These are phyloP conservation scores for Dictyostelium capitatum DNA, from an alignment of 78 protist genomes.

Conservation along the genomic window DNA sequence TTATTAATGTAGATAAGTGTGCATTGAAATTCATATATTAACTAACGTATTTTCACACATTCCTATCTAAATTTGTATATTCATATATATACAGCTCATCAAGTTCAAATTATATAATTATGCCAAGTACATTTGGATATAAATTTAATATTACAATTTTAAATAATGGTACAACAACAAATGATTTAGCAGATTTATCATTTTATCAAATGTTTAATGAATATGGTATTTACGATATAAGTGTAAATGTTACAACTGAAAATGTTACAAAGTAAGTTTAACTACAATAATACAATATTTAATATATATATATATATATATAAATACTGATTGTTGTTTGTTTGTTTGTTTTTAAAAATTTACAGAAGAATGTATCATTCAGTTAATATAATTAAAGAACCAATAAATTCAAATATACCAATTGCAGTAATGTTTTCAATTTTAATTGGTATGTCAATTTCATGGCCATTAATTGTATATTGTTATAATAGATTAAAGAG, in stretches of 20 bases:
- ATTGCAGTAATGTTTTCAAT: slow-evolving; percentile 61
- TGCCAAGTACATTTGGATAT: slow-evolving; percentile 61
- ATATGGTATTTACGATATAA: slow-evolving; percentile 43
- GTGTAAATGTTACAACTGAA: neutral
- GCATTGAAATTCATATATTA: too few species aligned
- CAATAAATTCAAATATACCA: slow-evolving; percentile 49
- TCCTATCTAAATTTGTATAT: too few species aligned
- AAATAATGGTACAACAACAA: neutral
- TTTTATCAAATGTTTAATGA: slow-evolving; percentile 8
- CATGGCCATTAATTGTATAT: slow-evolving; percentile 38
- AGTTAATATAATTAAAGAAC: neutral
- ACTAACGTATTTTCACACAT: too few species aligned
- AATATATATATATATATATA: neutral
- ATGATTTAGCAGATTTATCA: neutral
- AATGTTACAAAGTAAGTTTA: slow-evolving; percentile 30
- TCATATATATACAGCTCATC: neutral
- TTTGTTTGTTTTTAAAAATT: neutral
- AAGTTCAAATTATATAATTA: slow-evolving; percentile 13
- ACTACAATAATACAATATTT: too few species aligned
- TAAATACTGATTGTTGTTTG: neutral
- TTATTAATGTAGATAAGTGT: too few species aligned
- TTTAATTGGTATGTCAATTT: slow-evolving; percentile 4
- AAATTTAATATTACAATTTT: slow-evolving; percentile 25
- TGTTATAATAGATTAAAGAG: slow-evolving; percentile 32
- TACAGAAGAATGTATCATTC: slow-evolving; percentile 1